Conservation (phyloP, 495 filamentous ascomycete species). For the Xylaria cubensis region DNA sequence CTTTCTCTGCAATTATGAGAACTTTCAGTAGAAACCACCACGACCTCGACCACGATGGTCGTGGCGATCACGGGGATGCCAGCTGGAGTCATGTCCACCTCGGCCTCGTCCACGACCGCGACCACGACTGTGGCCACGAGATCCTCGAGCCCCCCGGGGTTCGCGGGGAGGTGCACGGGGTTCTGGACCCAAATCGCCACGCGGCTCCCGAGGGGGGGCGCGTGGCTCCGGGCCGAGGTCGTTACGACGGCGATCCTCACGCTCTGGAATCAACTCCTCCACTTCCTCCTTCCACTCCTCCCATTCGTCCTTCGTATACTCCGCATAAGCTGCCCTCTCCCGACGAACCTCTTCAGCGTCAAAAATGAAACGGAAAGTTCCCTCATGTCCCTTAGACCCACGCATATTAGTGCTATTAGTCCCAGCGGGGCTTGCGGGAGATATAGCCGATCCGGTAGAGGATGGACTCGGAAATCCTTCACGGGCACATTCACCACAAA, state of each 20-base stretch:
- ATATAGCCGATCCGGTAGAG: constrained; percentile 45
- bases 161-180: constrained; percentile 35
- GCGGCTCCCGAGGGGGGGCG: constrained; percentile 39
- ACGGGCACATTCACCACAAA: constrained; percentile 52
- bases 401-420: constrained; percentile 47
- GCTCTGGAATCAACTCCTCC: constrained; percentile 55
- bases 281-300: constrained; percentile 78
- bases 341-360: constrained; percentile 75
- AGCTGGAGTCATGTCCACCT: constrained; percentile 25
- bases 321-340: constrained; percentile 71
- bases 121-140: constrained; percentile 38
- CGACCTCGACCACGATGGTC: constrained; percentile 25
- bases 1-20: neutral
- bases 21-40: constrained; percentile 18
- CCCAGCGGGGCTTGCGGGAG: constrained; percentile 46
- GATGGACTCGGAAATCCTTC: constrained; percentile 43
- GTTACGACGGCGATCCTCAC: constrained; percentile 30
- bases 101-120: constrained; percentile 37
- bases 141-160: constrained; percentile 27
- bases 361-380: constrained; percentile 87
- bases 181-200: constrained; percentile 38
- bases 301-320: constrained; percentile 75
- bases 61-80: constrained; percentile 27
- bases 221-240: constrained; percentile 43
- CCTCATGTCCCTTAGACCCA: constrained; percentile 62